phyloP scores from a whole-genome alignment of 306 rosid genomes.

The Trifolium subterraneum region DNA sequence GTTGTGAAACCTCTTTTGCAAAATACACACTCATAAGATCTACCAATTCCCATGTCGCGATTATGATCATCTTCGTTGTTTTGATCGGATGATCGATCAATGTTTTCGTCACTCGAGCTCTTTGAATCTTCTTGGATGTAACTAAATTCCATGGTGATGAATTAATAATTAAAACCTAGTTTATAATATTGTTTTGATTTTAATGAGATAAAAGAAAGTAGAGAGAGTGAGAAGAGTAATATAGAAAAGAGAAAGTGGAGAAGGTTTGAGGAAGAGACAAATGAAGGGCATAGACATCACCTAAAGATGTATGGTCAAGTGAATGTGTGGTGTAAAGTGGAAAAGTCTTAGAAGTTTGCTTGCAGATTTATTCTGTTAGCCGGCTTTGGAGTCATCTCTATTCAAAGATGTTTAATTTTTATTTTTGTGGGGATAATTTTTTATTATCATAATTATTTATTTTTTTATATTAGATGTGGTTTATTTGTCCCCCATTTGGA shows the following conservation, averaged over 20 bases:
- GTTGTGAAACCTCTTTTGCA: conserved; percentile 92
- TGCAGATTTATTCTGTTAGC: conserved; percentile 54
- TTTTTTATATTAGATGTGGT: conserved; percentile 25
- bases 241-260: conserved; percentile 51
- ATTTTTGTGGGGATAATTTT: background rate
- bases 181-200: background rate
- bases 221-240: conserved; percentile 26
- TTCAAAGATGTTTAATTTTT: background rate
- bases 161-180: background rate
- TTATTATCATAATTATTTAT: background rate
- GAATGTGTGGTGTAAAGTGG: conserved; percentile 55
- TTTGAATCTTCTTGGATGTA: conserved; percentile 53
- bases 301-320: conserved; percentile 49
- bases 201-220: background rate
- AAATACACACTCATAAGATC: conserved; percentile 83
- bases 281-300: conserved; percentile 57
- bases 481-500: conserved; percentile 46
- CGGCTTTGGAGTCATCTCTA: conserved; percentile 60
- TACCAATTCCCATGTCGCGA: conserved; percentile 48
- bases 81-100: conserved; percentile 52
- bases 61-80: conserved; percentile 25
- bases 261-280: conserved; percentile 55
- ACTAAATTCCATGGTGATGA: conserved; percentile 53
- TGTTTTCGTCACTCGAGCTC: conserved; percentile 62
- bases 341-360: conserved; percentile 62